Conservation (phyloP, 208 protist species). For the Acanthamoeba sp. region DNA sequence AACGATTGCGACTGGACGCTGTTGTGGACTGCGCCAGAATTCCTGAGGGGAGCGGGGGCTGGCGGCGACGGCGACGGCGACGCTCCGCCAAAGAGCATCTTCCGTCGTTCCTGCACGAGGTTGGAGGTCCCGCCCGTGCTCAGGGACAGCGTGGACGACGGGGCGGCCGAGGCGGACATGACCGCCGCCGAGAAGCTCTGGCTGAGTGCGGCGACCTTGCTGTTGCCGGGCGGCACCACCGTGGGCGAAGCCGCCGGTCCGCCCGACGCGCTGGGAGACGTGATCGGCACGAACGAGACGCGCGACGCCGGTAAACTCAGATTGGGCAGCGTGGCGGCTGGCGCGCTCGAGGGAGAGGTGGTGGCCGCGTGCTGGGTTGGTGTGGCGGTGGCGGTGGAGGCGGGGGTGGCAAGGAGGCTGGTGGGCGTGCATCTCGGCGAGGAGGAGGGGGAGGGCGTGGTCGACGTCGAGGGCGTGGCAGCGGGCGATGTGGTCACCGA, state of each 20-base stretch:
- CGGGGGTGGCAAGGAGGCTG: too few relatives aligned
- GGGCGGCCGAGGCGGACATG: background rate
- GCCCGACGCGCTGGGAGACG: too few relatives aligned
- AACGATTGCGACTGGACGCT: background rate
- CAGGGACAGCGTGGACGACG: background rate
- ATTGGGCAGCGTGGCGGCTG: too few relatives aligned
- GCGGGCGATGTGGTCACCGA: background rate
- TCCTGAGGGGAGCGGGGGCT: background rate
- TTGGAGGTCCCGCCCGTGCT: background rate
- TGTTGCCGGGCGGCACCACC: background rate
- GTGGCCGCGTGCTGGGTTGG: too few relatives aligned
- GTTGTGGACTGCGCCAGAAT: background rate
- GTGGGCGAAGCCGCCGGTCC: too few relatives aligned
- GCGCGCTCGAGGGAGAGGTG: too few relatives aligned
- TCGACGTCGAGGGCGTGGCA: background rate
- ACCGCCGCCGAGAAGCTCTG: background rate
- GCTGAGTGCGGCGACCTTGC: constrained; percentile 33
- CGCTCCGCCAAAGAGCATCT: constrained; percentile 4
- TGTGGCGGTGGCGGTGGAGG: too few relatives aligned
- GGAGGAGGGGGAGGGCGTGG: background rate
- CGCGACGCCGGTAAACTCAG: too few relatives aligned
- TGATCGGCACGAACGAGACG: too few relatives aligned
- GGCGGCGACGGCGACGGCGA: background rate
- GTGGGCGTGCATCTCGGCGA: background rate
- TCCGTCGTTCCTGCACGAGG: constrained; percentile 24